Evolutionary conservation across 495 filamentous ascomycete species (phyloP), one percentile per base, ranked within the genome.

Genomic region (Delitschia confertaspora): DNA sequence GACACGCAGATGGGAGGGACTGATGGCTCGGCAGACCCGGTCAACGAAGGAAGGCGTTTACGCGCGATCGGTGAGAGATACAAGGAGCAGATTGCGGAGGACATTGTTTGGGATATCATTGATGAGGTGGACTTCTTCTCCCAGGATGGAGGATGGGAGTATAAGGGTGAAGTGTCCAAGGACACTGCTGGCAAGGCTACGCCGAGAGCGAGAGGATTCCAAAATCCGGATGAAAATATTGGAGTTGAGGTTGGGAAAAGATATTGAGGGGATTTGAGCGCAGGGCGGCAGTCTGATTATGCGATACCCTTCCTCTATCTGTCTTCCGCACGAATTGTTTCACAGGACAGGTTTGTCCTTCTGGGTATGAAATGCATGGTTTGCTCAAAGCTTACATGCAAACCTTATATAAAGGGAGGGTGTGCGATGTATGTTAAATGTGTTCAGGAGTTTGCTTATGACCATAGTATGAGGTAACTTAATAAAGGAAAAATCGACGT

Each of bases 71-170:
- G 76, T 4, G 88, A 93, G 43, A 73, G 91, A 8, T 96, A 86
- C 63, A 74, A 84, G 55, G 91, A 96, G 60, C 88, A 95, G 66
- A 89, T 96, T 49, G 88, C 82, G 3, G 93, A 99, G 64, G 93
- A 96, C 58, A 73, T 95, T 6, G 68, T 88, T 26, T 94, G 86
- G 55, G 89, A 95, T 61, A 71, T 96, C 25, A 71, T 94, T 11
- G 93, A 98, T 60, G 88, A 95, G 60, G 81, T 89, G 33, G 85
- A 89, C 57, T 80, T 84, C 58, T 79, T 81, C 66, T 69, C 76
- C 59, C 73, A 80, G 49, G 80, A 83, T 66, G 71, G 75, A 38
- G 68, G 69, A 57, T 62, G 45, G 53, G 58, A 50, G 18, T 60
- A 59, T 32, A 53, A 51, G 42, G 57, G 50, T 9, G 61, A 57